A percentile compares a stretch with the other conserved stretches of the same genome.
phyloP scores from a whole-genome alignment of 495 filamentous ascomycete genomes.

The Xylaria nigripes region DNA sequence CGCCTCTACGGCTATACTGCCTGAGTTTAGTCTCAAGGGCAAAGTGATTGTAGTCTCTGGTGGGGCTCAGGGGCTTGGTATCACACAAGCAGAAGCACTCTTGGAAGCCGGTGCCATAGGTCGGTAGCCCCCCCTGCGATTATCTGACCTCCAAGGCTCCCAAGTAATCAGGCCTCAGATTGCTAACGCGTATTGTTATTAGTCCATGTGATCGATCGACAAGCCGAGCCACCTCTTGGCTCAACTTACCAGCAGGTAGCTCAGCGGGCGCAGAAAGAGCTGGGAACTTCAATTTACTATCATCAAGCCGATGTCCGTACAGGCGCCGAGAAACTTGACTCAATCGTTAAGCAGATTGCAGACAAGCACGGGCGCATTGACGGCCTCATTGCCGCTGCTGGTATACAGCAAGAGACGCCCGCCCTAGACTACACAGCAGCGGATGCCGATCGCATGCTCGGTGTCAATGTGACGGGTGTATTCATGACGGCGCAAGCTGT shows the following conservation, averaged over 20 bases:
- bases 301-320: constrained; percentile 74
- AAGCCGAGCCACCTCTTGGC: constrained; percentile 33
- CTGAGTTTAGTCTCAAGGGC: constrained; percentile 71
- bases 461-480: constrained; percentile 66
- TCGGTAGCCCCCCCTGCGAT: constrained; percentile 11
- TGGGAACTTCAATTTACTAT: constrained; percentile 66
- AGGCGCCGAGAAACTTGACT: constrained; percentile 58
- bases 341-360: constrained; percentile 59
- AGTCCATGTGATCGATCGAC: constrained; percentile 53
- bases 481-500: constrained; percentile 74
- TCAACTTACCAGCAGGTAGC: constrained; percentile 53
- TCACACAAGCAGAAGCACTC: constrained; percentile 72
- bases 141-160: not conserved
- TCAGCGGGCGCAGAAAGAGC: constrained; percentile 52
- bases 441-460: constrained; percentile 57
- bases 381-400: constrained; percentile 74
- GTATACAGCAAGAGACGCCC: constrained; percentile 64
- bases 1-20: constrained; percentile 35
- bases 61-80: constrained; percentile 67
- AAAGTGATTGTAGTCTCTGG: constrained; percentile 75
- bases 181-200: constrained; percentile 14
- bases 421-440: constrained; percentile 61
- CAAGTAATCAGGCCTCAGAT: not conserved
- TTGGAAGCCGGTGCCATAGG: constrained; percentile 68
- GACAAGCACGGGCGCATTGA: constrained; percentile 65